Evolutionary conservation across 139 green algal genomes (phyloP).

Genomic region (Picochlorum sp.): DNA sequence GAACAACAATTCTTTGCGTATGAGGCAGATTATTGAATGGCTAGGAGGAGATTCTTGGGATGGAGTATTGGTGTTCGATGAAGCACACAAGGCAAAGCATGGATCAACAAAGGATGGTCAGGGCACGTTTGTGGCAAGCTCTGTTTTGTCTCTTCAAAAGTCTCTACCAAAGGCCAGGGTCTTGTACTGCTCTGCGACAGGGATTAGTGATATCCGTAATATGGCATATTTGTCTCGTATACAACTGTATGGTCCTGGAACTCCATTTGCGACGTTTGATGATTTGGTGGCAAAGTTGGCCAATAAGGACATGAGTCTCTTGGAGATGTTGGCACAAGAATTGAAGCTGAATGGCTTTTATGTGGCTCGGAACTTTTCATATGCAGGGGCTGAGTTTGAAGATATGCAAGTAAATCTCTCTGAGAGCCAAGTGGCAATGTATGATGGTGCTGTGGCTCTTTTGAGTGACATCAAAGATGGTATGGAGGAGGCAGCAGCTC

Average conservation of each 20-base stretch:
- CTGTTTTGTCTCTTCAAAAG: conserved; percentile 64
- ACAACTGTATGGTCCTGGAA: conserved; percentile 68
- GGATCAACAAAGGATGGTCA: conserved; percentile 58
- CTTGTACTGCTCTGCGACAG: conserved; percentile 75
- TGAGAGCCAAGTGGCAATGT: conserved; percentile 39
- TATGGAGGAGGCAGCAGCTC: conserved; percentile 39
- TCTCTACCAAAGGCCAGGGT: conserved; percentile 58
- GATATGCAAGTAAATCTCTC: conserved; percentile 55
- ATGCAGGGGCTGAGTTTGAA: conserved; percentile 71
- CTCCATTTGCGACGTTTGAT: conserved; percentile 48
- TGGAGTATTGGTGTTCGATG: conserved; percentile 69
- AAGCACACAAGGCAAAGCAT: conserved; percentile 79
- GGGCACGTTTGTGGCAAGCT: conserved; percentile 57
- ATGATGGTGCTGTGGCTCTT: conserved; percentile 58
- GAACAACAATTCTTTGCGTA: conserved; percentile 14
- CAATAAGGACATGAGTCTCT: conserved; percentile 42
- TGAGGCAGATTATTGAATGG: conserved; percentile 72
- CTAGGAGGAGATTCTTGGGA: conserved; percentile 50
- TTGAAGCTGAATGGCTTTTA: conserved; percentile 79
- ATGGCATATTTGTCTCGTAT: conserved; percentile 71
- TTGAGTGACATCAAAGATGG: conserved; percentile 33
- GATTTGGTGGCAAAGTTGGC: conserved; percentile 70
- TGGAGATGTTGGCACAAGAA: conserved; percentile 82
- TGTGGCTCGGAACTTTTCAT: conserved; percentile 66
- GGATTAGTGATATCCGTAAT: conserved; percentile 60